Conservation (phyloP, 225 moss, liverwort and hornwort species). For the Rhytidiadelphus loreus region DNA sequence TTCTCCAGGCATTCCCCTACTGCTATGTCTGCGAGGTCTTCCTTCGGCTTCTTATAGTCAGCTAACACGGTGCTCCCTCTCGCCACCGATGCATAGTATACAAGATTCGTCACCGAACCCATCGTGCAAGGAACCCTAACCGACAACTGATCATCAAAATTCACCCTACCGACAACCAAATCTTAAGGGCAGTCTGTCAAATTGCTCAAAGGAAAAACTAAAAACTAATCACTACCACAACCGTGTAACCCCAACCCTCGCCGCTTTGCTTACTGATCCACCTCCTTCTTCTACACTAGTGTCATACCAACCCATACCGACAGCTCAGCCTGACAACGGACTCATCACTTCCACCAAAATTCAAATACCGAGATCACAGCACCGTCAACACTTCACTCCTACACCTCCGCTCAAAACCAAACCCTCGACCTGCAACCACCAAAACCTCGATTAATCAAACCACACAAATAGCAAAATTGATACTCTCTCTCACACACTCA, state of each 20-base stretch:
- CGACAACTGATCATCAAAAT: not conserved
- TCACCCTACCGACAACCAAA: not conserved
- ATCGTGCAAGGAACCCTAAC: constrained; percentile 2
- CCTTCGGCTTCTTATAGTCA: constrained; percentile 15
- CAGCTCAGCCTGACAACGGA: not conserved
- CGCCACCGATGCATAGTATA: constrained; percentile 42
- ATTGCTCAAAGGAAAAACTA: not conserved
- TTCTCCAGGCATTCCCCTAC: constrained; percentile 21
- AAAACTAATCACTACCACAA: not conserved
- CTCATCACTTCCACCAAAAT: not conserved
- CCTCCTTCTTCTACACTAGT: not conserved
- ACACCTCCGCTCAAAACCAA: not conserved
- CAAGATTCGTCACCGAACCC: constrained; percentile 37
- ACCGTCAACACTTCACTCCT: not conserved
- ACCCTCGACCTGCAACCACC: not conserved
- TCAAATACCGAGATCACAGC: not conserved
- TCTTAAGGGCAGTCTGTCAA: not conserved
- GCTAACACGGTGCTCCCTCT: constrained; percentile 30
- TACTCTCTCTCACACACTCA: not conserved
- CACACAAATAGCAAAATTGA: not conserved
- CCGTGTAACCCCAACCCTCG: not conserved
- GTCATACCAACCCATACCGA: constrained; percentile 1
- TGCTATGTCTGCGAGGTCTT: constrained; percentile 3
- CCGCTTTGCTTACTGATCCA: not conserved
- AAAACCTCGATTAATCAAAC: not conserved